Evolutionary conservation across 140 eudicot species (phyloP).

Genomic region (Artemisia princeps): DNA sequence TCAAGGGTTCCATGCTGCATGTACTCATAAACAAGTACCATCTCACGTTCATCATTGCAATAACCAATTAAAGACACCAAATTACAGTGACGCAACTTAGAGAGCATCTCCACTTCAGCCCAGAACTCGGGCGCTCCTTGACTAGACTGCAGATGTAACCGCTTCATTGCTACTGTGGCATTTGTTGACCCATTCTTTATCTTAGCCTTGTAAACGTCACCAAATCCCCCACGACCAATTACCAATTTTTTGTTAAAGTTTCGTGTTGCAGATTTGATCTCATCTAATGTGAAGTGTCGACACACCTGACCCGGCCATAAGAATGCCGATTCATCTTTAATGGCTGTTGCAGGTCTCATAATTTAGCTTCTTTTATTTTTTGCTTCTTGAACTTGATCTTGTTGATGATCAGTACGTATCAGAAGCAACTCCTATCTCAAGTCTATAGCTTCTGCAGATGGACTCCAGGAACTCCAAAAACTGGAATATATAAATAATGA

Average conservation of each 20-base stretch:
- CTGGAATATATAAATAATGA: neutral
- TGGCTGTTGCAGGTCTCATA: neutral
- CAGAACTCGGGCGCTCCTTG: neutral
- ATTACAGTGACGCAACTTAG: too few species aligned
- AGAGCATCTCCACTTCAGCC: too few species aligned
- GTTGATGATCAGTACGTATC: too few species aligned
- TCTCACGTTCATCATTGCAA: too few species aligned
- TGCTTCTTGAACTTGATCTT: too few species aligned
- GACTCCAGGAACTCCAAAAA: neutral
- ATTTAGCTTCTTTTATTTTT: neutral
- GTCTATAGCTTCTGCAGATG: neutral
- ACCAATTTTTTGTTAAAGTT: neutral
- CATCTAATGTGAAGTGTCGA: neutral
- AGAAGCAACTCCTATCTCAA: neutral
- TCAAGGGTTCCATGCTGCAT: too few species aligned
- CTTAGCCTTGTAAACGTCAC: neutral
- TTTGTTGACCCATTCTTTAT: neutral
- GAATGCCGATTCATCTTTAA: neutral
- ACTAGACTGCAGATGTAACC: neutral
- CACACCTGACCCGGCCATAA: neutral
- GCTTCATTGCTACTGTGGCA: neutral
- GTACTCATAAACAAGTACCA: too few species aligned
- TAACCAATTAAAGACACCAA: too few species aligned
- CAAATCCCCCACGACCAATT: neutral
- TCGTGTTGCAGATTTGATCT: neutral